Evolutionary conservation across 164 flowering plant genomes (phyloP).

Genomic region (Magnolia kwangsiensis): DNA sequence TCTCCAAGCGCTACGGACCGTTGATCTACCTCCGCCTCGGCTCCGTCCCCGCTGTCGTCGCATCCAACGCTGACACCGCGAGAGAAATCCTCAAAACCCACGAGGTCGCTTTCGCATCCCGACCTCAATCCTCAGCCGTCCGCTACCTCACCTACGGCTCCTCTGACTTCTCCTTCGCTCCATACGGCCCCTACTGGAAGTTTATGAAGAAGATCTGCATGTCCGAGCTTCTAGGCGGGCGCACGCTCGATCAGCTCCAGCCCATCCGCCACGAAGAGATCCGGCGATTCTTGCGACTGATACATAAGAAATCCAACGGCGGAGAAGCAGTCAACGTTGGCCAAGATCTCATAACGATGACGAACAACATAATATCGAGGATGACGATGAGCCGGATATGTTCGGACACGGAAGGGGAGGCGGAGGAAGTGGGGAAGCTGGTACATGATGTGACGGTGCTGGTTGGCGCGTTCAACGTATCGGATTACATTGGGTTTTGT

Average conservation of each 20-base stretch:
- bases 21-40: slow-evolving; percentile 42
- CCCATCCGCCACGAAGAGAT: slow-evolving; percentile 32
- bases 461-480: slow-evolving; percentile 39
- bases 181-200: slow-evolving; percentile 61
- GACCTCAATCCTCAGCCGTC: slow-evolving; percentile 28
- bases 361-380: slow-evolving; percentile 44
- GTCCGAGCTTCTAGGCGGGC: slow-evolving; percentile 42
- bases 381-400: slow-evolving; percentile 40
- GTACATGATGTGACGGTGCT: slow-evolving; percentile 37
- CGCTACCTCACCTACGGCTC: slow-evolving; percentile 32
- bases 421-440: slow-evolving; percentile 19
- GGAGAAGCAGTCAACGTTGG: slow-evolving; percentile 33
- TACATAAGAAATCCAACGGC: slow-evolving; percentile 8
- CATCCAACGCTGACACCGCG: slow-evolving; percentile 39
- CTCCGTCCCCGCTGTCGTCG: slow-evolving; percentile 39
- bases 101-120: slow-evolving; percentile 36
- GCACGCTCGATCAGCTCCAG: slow-evolving; percentile 21
- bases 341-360: slow-evolving; percentile 29
- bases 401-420: slow-evolving; percentile 29
- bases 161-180: slow-evolving; percentile 42
- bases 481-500: slow-evolving; percentile 41
- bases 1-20: slow-evolving; percentile 47
- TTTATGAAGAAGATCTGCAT: slow-evolving; percentile 48
- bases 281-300: slow-evolving; percentile 15
- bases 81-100: slow-evolving; percentile 43